Evolutionary conservation across 2,329 filamentous ascomycete species (phyloP), one percentile per base, ranked within the genome.

Genomic region (Nothophaeocryptopus gaeumannii): DNA sequence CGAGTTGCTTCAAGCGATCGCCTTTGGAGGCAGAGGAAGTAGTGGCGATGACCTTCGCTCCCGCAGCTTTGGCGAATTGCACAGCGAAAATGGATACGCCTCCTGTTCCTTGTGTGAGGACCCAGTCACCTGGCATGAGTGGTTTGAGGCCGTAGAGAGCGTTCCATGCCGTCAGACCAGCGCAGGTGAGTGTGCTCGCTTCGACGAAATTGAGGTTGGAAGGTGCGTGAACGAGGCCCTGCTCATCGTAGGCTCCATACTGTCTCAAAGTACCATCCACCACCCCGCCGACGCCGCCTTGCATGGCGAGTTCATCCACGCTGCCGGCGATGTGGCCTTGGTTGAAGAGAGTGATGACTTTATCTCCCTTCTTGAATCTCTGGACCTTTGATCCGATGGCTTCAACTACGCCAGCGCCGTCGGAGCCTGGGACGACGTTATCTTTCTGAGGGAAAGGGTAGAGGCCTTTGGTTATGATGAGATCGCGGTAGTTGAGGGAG

Each of bases 21-120:
- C 67, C 74, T 63, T 83, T 83, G 2, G 68, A 67, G 0, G 66
- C 60, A 0, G 74, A 76, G 1, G 76, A 79, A 0, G 79, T 83
- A 0, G 80, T 83, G 0, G 80, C 77, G 47, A 83, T 80, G 43
- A 83, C 78, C 5, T 64, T 73, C 0, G 79, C 80, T 26, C 79
- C 80, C 0, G 74, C 74, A 0, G 78, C 77, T 50, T 75, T 74
- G 29, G 74, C 75, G 51, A 78, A 76, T 65, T 79, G 84, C n/a
- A 86, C 66, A 3, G 78, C 84, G 51, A 85, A 85, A 52, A 86
- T 75, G 54, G 77, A 80, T 7, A 88, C 84, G 50, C 84, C 84
- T 14, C 85, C 84, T 0, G 83, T 87, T n/a, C 84, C 85, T 67
- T 87, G 82, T 1, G 83, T 83, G 31, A 88, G 74, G 2, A 88